A percentile compares a stretch with the other conserved stretches of the same genome.
Evolutionary conservation across 164 flowering plant genomes (phyloP).

Genomic region (Cinnamomum micranthum): DNA sequence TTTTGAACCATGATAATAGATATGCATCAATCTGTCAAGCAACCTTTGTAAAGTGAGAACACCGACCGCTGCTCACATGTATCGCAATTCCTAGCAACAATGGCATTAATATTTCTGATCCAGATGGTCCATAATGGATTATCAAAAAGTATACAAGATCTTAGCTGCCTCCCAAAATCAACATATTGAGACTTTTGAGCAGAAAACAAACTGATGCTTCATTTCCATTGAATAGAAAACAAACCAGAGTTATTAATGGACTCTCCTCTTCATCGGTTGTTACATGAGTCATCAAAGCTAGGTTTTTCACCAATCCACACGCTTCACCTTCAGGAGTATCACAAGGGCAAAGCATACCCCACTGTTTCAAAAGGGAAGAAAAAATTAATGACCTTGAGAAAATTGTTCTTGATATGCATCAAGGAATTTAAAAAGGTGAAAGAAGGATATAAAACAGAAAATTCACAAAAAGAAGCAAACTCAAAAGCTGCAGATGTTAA

Average conservation of each 20-base stretch:
- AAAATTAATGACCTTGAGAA: neutral
- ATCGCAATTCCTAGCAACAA: neutral
- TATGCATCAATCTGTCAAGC: neutral
- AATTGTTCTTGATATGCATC: neutral
- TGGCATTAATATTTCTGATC: neutral
- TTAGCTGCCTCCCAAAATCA: neutral
- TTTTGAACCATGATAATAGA: no score
- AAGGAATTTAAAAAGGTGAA: neutral
- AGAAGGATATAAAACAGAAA: neutral
- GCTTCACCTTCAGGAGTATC: constrained; percentile 99
- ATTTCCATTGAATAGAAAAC: constrained; percentile 4
- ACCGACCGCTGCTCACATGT: neutral
- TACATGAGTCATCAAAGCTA: constrained; percentile 97
- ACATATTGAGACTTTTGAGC: neutral
- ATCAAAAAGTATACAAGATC: no score
- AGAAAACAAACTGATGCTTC: neutral
- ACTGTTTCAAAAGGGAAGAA: constrained; percentile 36
- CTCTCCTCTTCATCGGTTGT: constrained; percentile 92
- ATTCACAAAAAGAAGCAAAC: neutral
- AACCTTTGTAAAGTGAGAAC: neutral
- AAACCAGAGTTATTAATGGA: constrained; percentile 73
- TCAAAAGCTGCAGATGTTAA: neutral
- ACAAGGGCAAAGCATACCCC: constrained; percentile 99
- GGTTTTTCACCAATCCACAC: constrained; percentile 92
- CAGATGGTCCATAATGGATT: neutral